These are phyloP conservation scores for Mucor circinelloides DNA, from an alignment of 371 early-diverging fungal species.

Conservation along the genomic window DNA sequence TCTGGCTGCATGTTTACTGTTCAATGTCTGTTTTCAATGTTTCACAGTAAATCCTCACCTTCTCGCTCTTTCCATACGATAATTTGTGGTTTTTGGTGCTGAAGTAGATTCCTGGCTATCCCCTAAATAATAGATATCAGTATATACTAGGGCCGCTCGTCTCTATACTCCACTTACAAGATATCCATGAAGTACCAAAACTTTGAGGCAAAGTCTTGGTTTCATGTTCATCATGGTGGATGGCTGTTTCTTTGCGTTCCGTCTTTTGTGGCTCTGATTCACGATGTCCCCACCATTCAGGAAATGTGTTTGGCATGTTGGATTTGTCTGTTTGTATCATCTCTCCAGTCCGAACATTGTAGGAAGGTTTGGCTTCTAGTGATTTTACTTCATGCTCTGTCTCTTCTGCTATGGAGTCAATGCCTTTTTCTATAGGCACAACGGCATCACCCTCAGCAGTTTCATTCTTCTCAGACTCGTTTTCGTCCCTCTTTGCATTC, in stretches of 20 bases:
- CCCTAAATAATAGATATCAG: not conserved
- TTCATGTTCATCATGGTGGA: not conserved
- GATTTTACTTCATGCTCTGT: not conserved
- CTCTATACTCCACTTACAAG: conserved; percentile 1
- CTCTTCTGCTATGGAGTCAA: conserved; percentile 12
- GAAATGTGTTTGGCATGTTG: conserved; percentile 40
- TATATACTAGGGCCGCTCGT: not conserved
- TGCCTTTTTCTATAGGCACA: conserved; percentile 3
- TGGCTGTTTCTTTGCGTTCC: not conserved
- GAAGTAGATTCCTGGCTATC: not conserved
- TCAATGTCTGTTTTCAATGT: not conserved
- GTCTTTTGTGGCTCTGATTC: conserved; percentile 20
- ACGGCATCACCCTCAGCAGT: not conserved
- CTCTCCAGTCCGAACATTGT: conserved; percentile 9
- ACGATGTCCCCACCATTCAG: conserved; percentile 48
- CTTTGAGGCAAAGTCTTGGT: not conserved
- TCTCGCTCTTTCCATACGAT: conserved; percentile 19
- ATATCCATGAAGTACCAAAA: conserved; percentile 8
- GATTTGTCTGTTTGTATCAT: conserved; percentile 10
- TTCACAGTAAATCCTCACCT: not conserved
- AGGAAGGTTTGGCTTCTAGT: conserved; percentile 1
- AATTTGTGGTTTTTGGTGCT: not conserved
- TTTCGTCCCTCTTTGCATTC: not conserved
- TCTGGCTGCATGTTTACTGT: conserved; percentile 7
- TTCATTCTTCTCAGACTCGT: not conserved